phyloP scores from a whole-genome alignment of 495 filamentous ascomycete genomes.

The Aspergillus avenaceus region DNA sequence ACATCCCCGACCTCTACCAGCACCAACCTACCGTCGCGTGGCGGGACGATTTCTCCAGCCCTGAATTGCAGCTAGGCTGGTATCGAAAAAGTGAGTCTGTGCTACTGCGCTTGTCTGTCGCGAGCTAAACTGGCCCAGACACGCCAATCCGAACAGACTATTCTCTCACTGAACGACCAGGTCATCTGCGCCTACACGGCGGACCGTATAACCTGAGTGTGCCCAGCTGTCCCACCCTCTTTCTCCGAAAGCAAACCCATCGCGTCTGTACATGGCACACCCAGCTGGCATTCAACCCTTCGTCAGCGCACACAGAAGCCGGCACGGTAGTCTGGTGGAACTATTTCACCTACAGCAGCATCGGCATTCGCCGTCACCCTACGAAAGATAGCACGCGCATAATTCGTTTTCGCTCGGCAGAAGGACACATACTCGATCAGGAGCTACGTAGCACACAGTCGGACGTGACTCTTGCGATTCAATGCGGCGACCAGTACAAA shows the following conservation, averaged over 20 bases:
- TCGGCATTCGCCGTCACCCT: constrained; percentile 26
- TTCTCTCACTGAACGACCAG: constrained; percentile 30
- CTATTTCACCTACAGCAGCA: constrained; percentile 34
- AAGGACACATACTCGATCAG: constrained; percentile 11
- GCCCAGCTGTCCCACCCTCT: constrained; percentile 37
- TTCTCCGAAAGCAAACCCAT: constrained; percentile 42
- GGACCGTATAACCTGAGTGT: constrained; percentile 37
- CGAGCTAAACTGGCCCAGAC: constrained; percentile 11
- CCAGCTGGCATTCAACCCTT: constrained; percentile 26
- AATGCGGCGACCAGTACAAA: constrained; percentile 25
- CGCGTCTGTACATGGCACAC: constrained; percentile 32
- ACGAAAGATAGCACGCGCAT: constrained; percentile 12
- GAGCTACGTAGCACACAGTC: background rate
- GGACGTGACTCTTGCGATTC: constrained; percentile 19
- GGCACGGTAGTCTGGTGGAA: constrained; percentile 40
- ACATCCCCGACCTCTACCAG: constrained; percentile 26
- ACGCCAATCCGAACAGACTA: constrained; percentile 30
- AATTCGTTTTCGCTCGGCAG: constrained; percentile 21
- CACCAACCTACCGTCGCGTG: constrained; percentile 20
- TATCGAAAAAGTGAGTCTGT: constrained; percentile 35
- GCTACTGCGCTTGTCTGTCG: background rate
- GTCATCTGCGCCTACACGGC: constrained; percentile 35
- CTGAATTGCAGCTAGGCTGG: constrained; percentile 31
- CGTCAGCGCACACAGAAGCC: constrained; percentile 28
- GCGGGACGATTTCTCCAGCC: constrained; percentile 35